These are phyloP conservation scores for Ogataea populi-albae DNA, from an alignment of 805 yeast genomes.

Conservation along the genomic window DNA sequence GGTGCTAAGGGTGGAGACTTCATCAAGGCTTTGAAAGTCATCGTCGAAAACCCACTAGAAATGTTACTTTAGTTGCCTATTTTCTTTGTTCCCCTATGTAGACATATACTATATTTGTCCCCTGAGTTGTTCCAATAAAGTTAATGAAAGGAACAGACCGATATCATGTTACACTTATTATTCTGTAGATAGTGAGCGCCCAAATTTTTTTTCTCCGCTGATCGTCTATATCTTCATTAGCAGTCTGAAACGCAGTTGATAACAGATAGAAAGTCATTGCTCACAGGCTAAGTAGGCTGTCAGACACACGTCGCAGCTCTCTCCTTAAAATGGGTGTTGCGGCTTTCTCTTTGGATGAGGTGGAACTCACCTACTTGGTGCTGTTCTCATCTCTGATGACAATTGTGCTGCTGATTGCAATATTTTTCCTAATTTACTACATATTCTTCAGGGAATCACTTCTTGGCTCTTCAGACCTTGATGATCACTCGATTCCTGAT, in stretches of 20 bases:
- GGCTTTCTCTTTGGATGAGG: constrained; percentile 17
- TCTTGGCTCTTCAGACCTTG: constrained; percentile 12
- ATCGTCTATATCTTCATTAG: no score
- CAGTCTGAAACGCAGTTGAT: no score
- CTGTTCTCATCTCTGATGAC: constrained; percentile 28
- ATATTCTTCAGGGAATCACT: constrained; percentile 25
- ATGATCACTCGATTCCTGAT: constrained; percentile 26
- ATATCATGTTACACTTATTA: no score
- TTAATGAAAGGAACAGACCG: no score
- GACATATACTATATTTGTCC: no score
- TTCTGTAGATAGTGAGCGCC: no score
- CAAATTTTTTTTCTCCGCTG: no score
- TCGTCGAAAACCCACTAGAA: constrained; percentile 95
- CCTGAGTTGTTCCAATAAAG: no score
- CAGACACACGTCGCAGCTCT: not conserved
- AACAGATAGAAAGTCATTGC: no score
- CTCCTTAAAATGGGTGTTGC: not conserved
- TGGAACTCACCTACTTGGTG: constrained; percentile 24
- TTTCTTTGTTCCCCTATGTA: no score
- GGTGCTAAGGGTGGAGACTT: constrained; percentile 98
- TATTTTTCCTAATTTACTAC: constrained; percentile 26
- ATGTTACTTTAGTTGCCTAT: constrained; percentile 59
- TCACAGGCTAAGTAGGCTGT: no score
- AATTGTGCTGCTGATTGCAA: constrained; percentile 22
- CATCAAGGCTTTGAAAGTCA: constrained; percentile 87